Evolutionary conservation across 2,329 filamentous ascomycete species (phyloP), one percentile per base, ranked within the genome.

Genomic region (Onygenales sp.): DNA sequence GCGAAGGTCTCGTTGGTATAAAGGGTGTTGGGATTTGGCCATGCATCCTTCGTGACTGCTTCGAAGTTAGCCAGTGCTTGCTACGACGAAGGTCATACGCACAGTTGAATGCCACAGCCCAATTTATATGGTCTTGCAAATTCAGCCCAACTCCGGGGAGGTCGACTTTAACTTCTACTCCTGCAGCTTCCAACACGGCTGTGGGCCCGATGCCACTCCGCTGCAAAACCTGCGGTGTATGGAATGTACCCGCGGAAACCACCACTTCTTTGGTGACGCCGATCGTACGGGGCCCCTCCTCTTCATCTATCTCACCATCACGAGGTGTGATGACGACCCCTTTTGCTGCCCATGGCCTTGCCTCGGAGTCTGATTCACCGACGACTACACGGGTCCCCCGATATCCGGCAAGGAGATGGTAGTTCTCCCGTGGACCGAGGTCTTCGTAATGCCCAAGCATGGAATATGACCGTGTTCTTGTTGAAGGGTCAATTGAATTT

Each of bases 111-210:
- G 1, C 3, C n/a, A 27, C 21, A 27, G 42, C 42, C n/a, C n/a
- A 17, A 67, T 77, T 77, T 42, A 78, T 78, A 31, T 60, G 60
- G 45, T 62, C 60, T 46, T 60, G 59, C 9, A 62, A 54, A 43
- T 60, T 60, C 32, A 51, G 69, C 58, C 76, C 76, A 1, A 79
- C 76, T 2, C 71, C 74, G 0, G 76, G 73, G 0, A 78, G 64
- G 51, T 77, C 69, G 0, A 69, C 64, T 2, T 75, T 54, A 0
- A 72, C 60, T 0, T 64, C 56, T 10, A 79, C 74, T 1, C 63
- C 63, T 27, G 71, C 62, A 8, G 58, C 59, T 0, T 66, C 53
- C 10, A 79, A 59, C 1, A 74, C 57, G 13, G 58, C 56, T 9
- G 59, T 56, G 6, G 67, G 63, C 0, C 76, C 76, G 14, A 78